Base-by-base conservation (phyloP, 495 filamentous ascomycete genomes). In the Podospora australis region DNA sequence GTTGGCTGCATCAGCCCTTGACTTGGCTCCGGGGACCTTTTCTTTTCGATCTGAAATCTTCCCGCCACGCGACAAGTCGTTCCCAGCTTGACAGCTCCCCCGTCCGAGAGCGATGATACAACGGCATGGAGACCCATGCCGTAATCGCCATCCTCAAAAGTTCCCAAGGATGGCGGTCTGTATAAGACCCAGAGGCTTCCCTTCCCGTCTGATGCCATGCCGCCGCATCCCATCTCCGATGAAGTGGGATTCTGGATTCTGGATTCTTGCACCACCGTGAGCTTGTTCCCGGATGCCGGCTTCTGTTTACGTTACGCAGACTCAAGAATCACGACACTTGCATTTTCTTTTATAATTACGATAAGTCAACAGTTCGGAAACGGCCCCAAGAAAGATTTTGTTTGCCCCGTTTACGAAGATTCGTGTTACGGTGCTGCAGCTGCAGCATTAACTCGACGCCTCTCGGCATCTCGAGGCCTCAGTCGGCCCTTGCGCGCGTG, bases 1-100 rank as follows among this genome's bases (percentile, higher is more conserved):
- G 30, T 26, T 46, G 42, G 42, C 26, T 22, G 30, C 21, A 34
- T 45, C 46, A 45, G 51, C 43, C 32, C 41, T 43, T 43, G 22
- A 43, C 24, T 24, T 43, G 40, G 34, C 40, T 43, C 23, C 20
- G 21, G 13, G 22, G 40, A 16, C n/a, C 22, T 26, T 13, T 28
- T 26, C 4, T 16, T 23, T 43, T 26, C 23, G 22, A 25, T 43
- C 40, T 28, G 23, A 26, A 17, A 16, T 17, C 13, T 24, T 23
- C 14, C 40, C 22, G 40, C 40, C 40, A 43, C 40, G 28, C 23
- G 40, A n/a, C 22, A n/a, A n/a, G 40, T 26, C 10, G 40, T n/a
- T 43, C 9, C 40, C 40, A 43, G 40, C 40, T 43, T 25, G 20
- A 21, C 40, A 14, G 11, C 22, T 43, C 40, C 40, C 34, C 22